These are phyloP conservation scores for Sordariomycetes sp. DNA, from an alignment of 2,329 filamentous ascomycete species.

Conservation along the genomic window DNA sequence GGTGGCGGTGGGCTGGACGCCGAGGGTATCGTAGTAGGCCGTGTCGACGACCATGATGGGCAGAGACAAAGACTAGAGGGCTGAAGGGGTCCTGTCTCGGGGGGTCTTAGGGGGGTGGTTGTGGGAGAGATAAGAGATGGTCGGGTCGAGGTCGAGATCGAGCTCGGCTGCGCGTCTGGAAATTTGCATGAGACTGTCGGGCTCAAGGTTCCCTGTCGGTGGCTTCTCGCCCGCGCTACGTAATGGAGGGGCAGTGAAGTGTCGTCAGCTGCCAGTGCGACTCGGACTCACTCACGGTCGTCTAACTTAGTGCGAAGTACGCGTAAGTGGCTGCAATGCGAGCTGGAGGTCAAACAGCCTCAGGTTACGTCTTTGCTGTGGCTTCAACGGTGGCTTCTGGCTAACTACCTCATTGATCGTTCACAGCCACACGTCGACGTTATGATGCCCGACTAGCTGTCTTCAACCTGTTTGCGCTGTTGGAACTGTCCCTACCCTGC, in stretches of 20 bases:
- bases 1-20: conserved; percentile 74
- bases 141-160: no score
- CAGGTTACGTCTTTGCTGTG: no score
- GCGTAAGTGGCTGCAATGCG: no score
- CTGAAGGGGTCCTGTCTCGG: neutral
- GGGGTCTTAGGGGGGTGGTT: neutral
- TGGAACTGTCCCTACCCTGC: no score
- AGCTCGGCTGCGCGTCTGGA: no score
- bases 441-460: no score
- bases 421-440: no score
- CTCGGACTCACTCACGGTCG: no score
- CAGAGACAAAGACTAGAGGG: neutral
- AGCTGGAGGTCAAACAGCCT: no score
- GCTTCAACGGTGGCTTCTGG: no score
- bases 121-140: neutral
- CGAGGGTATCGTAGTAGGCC: conserved; percentile 78
- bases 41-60: conserved; percentile 77
- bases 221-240: conserved; percentile 12
- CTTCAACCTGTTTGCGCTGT: no score
- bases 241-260: conserved; percentile 28
- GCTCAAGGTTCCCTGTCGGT: neutral
- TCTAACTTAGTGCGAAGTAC: neutral
- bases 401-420: no score
- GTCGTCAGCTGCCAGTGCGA: neutral
- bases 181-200: conserved; percentile 5